Percentiles rank a stretch among this genome's conserved stretches.
Evolutionary conservation across 2,329 filamentous ascomycete species (phyloP).

Genomic region (Leptographium lundbergii): DNA sequence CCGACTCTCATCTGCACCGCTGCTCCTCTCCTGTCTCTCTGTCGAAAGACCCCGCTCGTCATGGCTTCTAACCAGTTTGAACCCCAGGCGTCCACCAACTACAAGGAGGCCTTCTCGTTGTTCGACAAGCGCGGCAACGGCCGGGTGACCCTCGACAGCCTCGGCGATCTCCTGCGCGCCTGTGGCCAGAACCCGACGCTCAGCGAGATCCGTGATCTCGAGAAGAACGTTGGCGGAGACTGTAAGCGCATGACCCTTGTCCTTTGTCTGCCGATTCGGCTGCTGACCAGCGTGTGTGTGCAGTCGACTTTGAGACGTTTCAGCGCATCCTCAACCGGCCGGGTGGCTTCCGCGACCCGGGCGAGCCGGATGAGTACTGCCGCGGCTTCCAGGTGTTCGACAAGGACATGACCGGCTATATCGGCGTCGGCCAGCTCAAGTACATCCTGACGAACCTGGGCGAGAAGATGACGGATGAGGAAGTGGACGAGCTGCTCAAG

Average conservation of each 20-base stretch:
- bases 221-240: slow-evolving; percentile 79
- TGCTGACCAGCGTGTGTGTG: not conserved
- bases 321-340: slow-evolving; percentile 93
- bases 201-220: slow-evolving; percentile 81
- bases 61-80: slow-evolving; percentile 43
- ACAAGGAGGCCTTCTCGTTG: slow-evolving; percentile 99
- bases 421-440: slow-evolving; percentile 92
- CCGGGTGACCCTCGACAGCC: slow-evolving; percentile 71
- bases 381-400: slow-evolving; percentile 98
- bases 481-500: slow-evolving; percentile 98
- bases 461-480: slow-evolving; percentile 98
- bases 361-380: slow-evolving; percentile 96
- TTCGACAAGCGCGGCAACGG: slow-evolving; percentile 99
- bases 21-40: not conserved
- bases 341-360: slow-evolving; percentile 94
- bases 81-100: slow-evolving; percentile 75
- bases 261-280: not conserved
- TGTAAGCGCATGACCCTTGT: slow-evolving; percentile 51
- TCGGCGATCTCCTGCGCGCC: slow-evolving; percentile 88
- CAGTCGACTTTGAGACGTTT: slow-evolving; percentile 98
- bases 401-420: slow-evolving; percentile 97
- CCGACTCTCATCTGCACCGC: not conserved
- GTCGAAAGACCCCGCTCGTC: not conserved
- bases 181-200: slow-evolving; percentile 97
- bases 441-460: slow-evolving; percentile 97